Base-by-base conservation (phyloP, 805 yeast genomes). In the Candida jianshihensis region DNA sequence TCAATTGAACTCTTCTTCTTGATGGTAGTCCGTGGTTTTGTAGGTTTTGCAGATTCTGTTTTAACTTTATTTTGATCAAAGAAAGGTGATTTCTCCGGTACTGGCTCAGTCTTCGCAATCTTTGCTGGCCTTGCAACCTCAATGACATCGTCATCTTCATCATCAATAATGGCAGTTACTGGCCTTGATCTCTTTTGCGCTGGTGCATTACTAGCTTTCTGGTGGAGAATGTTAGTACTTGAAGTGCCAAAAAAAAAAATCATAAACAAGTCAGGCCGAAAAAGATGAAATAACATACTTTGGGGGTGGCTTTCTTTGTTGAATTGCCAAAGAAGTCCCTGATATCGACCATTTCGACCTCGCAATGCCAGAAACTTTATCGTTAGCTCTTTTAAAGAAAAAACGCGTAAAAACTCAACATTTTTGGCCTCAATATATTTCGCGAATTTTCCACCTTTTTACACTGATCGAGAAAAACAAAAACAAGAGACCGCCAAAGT, bases 341-440 rank as follows among this genome's bases (percentile, higher is more conserved):
- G 39, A 66, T 64, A 45, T 62, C 63, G 29, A 62, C 67, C 68
- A 61, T 62, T 29, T 45, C 49, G 13, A n/a, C n/a, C n/a, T n/a
- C n/a, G n/a, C n/a, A n/a, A n/a, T n/a, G n/a, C n/a, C n/a, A n/a
- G n/a, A n/a, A n/a, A n/a, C n/a, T n/a, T n/a, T n/a, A n/a, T n/a
- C n/a, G n/a, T n/a, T n/a, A n/a, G n/a, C n/a, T n/a, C n/a, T n/a
- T n/a, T n/a, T n/a, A n/a, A n/a, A n/a, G n/a, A n/a, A n/a, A n/a
- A n/a, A n/a, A n/a, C n/a, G n/a, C n/a, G n/a, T n/a, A n/a, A n/a
- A n/a, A n/a, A n/a, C n/a, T n/a, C n/a, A n/a, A n/a, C n/a, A n/a
- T n/a, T n/a, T n/a, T n/a, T n/a, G n/a, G n/a, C n/a, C n/a, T n/a
- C n/a, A n/a, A n/a, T n/a, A n/a, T n/a, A n/a, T n/a, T n/a, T n/a